These are phyloP conservation scores for Clonostachys rosea DNA, from an alignment of 2,329 filamentous ascomycete species.

Conservation along the genomic window DNA sequence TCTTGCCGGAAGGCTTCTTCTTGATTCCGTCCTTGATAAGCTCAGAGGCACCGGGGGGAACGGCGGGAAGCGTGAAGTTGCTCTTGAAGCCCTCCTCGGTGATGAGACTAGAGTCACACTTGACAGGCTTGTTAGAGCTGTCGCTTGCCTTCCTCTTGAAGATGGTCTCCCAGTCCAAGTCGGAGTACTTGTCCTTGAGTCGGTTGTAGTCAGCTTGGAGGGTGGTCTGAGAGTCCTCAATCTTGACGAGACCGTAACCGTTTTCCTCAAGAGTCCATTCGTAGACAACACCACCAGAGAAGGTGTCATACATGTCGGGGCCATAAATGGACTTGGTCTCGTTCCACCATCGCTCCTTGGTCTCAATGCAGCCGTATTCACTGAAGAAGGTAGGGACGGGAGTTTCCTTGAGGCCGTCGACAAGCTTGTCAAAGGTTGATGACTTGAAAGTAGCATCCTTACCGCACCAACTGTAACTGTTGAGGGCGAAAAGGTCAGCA, in stretches of 20 bases:
- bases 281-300: slow-evolving; percentile 77
- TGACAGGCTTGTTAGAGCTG: slow-evolving; percentile 46
- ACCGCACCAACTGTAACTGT: slow-evolving; percentile 68
- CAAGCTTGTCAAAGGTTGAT: slow-evolving; percentile 59
- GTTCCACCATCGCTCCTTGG: slow-evolving; percentile 67
- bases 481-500: slow-evolving; percentile 73
- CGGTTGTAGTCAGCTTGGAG: slow-evolving; percentile 66
- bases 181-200: slow-evolving; percentile 69
- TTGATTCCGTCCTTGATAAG: slow-evolving; percentile 75
- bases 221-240: slow-evolving; percentile 52
- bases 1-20: slow-evolving; percentile 57
- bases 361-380: slow-evolving; percentile 75
- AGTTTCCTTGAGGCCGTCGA: slow-evolving; percentile 58
- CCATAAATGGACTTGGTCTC: slow-evolving; percentile 73
- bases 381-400: slow-evolving; percentile 78
- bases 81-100: slow-evolving; percentile 61
- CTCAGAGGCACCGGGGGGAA: slow-evolving; percentile 62
- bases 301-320: slow-evolving; percentile 59
- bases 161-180: slow-evolving; percentile 66
- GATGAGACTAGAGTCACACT: slow-evolving; percentile 66
- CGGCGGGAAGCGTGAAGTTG: slow-evolving; percentile 72
- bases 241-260: slow-evolving; percentile 59
- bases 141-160: slow-evolving; percentile 56
- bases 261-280: slow-evolving; percentile 72
- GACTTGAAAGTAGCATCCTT: slow-evolving; percentile 54